Percentiles rank a stretch among this genome's conserved stretches.
Conservation (phyloP, 352 stramenopile species). For the Plasmopara muralis region DNA sequence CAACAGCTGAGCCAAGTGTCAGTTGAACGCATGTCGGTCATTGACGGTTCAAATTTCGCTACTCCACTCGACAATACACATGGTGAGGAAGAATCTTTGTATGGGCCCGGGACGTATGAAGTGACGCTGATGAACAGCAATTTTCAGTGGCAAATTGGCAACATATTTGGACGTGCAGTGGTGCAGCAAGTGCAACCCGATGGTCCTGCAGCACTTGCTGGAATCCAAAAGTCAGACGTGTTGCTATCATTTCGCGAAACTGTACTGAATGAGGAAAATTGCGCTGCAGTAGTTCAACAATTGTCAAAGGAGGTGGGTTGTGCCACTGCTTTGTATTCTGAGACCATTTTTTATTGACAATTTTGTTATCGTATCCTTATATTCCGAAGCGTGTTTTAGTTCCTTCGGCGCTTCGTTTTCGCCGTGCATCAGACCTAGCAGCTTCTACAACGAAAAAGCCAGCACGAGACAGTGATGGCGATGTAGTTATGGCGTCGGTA, state of each 20-base stretch:
- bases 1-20: slow-evolving; percentile 36
- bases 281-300: slow-evolving; percentile 63
- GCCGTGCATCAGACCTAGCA: slow-evolving; percentile 43
- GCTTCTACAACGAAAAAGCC: slow-evolving; percentile 6
- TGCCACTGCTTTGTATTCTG: slow-evolving; percentile 1
- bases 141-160: slow-evolving; percentile 79
- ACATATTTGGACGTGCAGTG: slow-evolving; percentile 75
- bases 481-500: slow-evolving; percentile 52
- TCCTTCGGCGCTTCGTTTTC: slow-evolving; percentile 62
- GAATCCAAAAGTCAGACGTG: slow-evolving; percentile 82
- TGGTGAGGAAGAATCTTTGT: slow-evolving; percentile 35
- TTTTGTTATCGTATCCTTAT: slow-evolving; percentile 4
- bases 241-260: slow-evolving; percentile 68
- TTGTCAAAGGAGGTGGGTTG: slow-evolving; percentile 64
- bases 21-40: slow-evolving; percentile 5
- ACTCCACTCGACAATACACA: slow-evolving; percentile 4
- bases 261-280: slow-evolving; percentile 73
- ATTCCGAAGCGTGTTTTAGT: slow-evolving; percentile 43
- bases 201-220: slow-evolving; percentile 54
- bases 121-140: slow-evolving; percentile 69
- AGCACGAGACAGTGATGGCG: slow-evolving; percentile 41
- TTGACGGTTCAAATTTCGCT: slow-evolving; percentile 11
- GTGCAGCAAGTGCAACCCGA: slow-evolving; percentile 68
- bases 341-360: slow-evolving; percentile 5
- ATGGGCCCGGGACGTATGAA: slow-evolving; percentile 68